Percentiles rank a stretch among this genome's conserved stretches.
Conservation (phyloP, 768 basidiomycete genomes). For the Mycena crocata region DNA sequence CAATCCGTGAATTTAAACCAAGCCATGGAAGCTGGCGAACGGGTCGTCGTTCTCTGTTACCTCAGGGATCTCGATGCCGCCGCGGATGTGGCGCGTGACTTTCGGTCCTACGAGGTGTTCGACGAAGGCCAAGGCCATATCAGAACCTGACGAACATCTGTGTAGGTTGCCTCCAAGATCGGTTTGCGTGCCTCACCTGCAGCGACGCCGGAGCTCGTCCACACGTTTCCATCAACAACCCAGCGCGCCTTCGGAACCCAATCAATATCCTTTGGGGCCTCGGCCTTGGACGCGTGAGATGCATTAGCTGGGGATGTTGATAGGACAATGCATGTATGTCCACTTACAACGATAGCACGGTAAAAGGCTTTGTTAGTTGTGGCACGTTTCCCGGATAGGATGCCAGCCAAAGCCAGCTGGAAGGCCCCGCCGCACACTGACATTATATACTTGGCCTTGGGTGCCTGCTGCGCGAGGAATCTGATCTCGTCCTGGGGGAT, state of each 20-base stretch:
- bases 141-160: conserved; percentile 41
- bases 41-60: conserved; percentile 38
- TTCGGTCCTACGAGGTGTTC: conserved; percentile 40
- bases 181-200: conserved; percentile 42
- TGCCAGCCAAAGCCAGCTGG: conserved; percentile 45
- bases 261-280: conserved; percentile 37
- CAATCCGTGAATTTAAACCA: too few species aligned
- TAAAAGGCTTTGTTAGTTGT: conserved; percentile 52
- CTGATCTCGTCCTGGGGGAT: conserved; percentile 28
- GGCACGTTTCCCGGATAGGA: conserved; percentile 47
- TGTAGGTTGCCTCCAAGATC: too few species aligned
- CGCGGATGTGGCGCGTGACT: conserved; percentile 30
- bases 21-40: conserved; percentile 40
- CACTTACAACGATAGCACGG: conserved; percentile 38
- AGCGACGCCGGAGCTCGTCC: too few species aligned
- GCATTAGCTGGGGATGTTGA: too few species aligned
- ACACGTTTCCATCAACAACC: too few species aligned
- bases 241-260: conserved; percentile 51
- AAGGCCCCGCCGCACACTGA: conserved; percentile 48
- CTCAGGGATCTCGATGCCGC: conserved; percentile 33
- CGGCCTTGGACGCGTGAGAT: conserved; percentile 16
- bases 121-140: conserved; percentile 50
- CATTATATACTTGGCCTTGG: conserved; percentile 45
- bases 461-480: conserved; percentile 42
- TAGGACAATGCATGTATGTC: background rate